These are phyloP conservation scores for Combretum micranthum DNA, from an alignment of 345 rosid genomes.

Conservation along the genomic window DNA sequence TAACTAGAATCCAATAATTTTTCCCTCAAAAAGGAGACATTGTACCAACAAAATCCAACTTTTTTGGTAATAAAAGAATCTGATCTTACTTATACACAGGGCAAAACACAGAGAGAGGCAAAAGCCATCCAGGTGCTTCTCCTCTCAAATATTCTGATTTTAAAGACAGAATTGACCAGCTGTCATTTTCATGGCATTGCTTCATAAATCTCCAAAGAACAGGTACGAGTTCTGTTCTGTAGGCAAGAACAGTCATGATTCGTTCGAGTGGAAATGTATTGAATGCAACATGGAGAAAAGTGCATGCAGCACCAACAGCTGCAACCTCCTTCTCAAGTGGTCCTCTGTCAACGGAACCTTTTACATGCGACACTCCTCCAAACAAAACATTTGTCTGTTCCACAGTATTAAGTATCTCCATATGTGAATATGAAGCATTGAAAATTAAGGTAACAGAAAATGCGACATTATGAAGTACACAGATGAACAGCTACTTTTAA, in stretches of 20 bases:
- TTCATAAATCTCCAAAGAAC: conserved; percentile 93
- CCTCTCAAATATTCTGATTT: conserved; percentile 54
- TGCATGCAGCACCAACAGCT: conserved; percentile 91
- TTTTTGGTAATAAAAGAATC: not conserved
- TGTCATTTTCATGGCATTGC: conserved; percentile 76
- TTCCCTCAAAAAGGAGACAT: too few relatives aligned
- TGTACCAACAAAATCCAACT: conserved; percentile 5
- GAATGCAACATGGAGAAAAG: conserved; percentile 78
- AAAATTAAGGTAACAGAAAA: not conserved
- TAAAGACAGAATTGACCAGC: conserved; percentile 66
- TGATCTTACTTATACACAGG: conserved; percentile 88
- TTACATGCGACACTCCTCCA: conserved; percentile 32
- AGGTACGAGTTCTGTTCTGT: conserved; percentile 85
- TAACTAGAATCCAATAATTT: too few relatives aligned
- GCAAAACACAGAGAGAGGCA: conserved; percentile 91
- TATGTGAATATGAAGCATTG: not conserved
- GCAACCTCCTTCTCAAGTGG: conserved; percentile 53
- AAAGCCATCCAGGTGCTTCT: conserved; percentile 92
- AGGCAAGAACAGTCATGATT: conserved; percentile 87
- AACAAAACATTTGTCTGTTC: conserved; percentile 77
- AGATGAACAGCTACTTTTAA: conserved; percentile 11
- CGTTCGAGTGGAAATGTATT: conserved; percentile 70
- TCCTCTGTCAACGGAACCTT: conserved; percentile 34
- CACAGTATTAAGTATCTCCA: conserved; percentile 15
- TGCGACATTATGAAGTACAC: conserved; percentile 7